phyloP scores from a whole-genome alignment of 768 basidiomycete genomes.

The Kwoniella botswanensis region DNA sequence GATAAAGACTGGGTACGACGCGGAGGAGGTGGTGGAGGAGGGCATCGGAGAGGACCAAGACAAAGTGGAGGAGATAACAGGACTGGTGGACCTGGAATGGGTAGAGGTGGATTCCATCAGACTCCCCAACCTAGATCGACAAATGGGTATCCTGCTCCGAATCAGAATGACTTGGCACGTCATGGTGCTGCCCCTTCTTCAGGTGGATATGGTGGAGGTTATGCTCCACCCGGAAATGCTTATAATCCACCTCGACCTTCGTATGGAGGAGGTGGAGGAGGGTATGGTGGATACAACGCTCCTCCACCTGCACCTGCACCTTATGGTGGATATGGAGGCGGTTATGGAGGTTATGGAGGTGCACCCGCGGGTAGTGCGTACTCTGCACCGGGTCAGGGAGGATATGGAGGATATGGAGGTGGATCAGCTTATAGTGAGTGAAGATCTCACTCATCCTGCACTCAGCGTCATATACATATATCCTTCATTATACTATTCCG shows the following conservation, averaged over 20 bases:
- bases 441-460: no score
- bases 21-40: conserved; percentile 56
- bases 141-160: conserved; percentile 24
- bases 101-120: conserved; percentile 19
- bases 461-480: no score
- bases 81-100: conserved; percentile 41
- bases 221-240: conserved; percentile 13
- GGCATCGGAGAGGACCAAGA: conserved; percentile 35
- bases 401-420: conserved; percentile 32
- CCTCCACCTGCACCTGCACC: conserved; percentile 11
- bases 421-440: conserved; percentile 17
- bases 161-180: conserved; percentile 13
- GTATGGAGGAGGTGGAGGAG: conserved; percentile 23
- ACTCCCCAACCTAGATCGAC: conserved; percentile 19
- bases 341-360: conserved; percentile 23
- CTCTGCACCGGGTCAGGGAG: conserved; percentile 27
- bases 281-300: conserved; percentile 51
- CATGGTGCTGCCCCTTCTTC: conserved; percentile 27
- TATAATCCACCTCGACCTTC: conserved; percentile 12
- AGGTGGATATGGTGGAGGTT: conserved; percentile 53
- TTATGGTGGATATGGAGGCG: neutral
- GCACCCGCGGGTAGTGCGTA: conserved; percentile 11
- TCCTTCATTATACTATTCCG: no score
- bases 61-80: conserved; percentile 25
- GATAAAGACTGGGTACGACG: conserved; percentile 74